A percentile compares a stretch with the other conserved stretches of the same genome.
Evolutionary conservation across 441 rosid genomes (phyloP).

Genomic region (Dalechampia spathulata): DNA sequence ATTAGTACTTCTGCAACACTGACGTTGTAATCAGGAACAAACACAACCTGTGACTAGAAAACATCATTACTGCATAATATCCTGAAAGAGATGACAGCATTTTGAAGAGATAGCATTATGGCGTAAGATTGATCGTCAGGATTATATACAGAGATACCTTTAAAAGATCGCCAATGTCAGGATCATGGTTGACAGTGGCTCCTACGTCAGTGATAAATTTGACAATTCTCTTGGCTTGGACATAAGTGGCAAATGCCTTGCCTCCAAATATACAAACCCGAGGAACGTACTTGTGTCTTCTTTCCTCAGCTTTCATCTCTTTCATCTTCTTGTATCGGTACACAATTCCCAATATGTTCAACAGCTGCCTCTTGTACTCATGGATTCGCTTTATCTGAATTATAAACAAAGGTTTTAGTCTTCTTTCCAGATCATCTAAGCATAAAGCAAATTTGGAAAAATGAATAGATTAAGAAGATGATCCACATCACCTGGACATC

Average conservation of each 20-base stretch:
- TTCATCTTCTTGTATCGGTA: conserved; percentile 95
- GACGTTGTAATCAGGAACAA: conserved; percentile 95
- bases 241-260: conserved; percentile 88
- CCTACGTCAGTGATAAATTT: conserved; percentile 93
- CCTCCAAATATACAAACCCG: conserved; percentile 98
- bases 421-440: no score
- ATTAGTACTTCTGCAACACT: conserved; percentile 93
- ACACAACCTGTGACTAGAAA: conserved; percentile 50
- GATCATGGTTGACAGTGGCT: conserved; percentile 74
- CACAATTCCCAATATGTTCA: conserved; percentile 65
- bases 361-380: conserved; percentile 39
- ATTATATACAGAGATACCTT: conserved; percentile 33
- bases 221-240: conserved; percentile 97
- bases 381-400: conserved; percentile 37
- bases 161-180: conserved; percentile 81
- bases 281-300: conserved; percentile 57
- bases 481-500: conserved; percentile 28
- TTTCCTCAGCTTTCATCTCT: conserved; percentile 72
- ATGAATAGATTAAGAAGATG: neutral
- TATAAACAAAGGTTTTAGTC: no score
- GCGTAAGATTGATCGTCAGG: neutral
- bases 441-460: neutral
- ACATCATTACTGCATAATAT: no score
- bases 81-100: neutral
- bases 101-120: neutral